Conservation (phyloP, 495 filamentous ascomycete species). For the Penicillium turbatum region DNA sequence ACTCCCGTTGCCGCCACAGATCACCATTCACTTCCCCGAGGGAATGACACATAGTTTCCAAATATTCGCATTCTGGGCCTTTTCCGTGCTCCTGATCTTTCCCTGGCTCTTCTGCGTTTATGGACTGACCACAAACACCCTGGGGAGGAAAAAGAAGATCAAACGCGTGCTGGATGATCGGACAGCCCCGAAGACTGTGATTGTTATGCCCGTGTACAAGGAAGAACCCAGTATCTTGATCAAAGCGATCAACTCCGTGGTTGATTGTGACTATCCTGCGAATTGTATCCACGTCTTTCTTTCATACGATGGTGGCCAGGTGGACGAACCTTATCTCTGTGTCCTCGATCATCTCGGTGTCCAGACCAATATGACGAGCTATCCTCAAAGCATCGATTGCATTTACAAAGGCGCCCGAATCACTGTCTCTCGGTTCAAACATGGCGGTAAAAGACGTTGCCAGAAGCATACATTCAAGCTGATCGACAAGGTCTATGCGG, state of each 20-base stretch:
- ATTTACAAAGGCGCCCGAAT: conserved; percentile 76
- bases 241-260: conserved; percentile 86
- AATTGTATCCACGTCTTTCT: conserved; percentile 94
- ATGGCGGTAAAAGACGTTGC: conserved; percentile 90
- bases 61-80: conserved; percentile 97
- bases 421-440: conserved; percentile 88
- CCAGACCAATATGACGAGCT: conserved; percentile 67
- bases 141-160: conserved; percentile 76
- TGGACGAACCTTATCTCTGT: conserved; percentile 84
- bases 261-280: conserved; percentile 91
- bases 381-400: conserved; percentile 89
- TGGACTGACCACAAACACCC: conserved; percentile 76
- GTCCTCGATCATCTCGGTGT: conserved; percentile 87
- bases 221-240: conserved; percentile 83
- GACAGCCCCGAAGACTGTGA: conserved; percentile 89
- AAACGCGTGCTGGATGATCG: conserved; percentile 80
- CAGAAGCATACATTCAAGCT: conserved; percentile 94
- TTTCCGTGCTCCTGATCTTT: conserved; percentile 74
- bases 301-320: conserved; percentile 86
- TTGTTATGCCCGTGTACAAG: conserved; percentile 97
- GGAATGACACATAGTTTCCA: conserved; percentile 67
- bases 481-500: conserved; percentile 87
- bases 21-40: conserved; percentile 66
- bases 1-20: conserved; percentile 70
- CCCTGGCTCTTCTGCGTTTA: conserved; percentile 95